Conservation (phyloP, 352 stramenopile species). For the Phytophthora citrophthora region DNA sequence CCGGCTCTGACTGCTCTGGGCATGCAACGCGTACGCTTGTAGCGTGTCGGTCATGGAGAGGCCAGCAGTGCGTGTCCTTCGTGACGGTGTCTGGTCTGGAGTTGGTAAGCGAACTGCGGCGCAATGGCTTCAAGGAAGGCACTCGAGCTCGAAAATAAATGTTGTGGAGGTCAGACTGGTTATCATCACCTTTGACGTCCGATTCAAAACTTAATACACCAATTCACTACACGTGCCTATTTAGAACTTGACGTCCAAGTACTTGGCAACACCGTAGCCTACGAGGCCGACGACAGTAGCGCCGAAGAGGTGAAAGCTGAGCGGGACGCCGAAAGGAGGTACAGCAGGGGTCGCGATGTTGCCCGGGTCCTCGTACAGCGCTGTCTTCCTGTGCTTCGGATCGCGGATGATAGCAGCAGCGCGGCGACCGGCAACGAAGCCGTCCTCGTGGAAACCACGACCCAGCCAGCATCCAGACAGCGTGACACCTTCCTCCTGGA, state of each 20-base stretch:
- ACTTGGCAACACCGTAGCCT: constrained; percentile 67
- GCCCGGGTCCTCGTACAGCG: constrained; percentile 83
- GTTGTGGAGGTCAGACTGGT: too few relatives aligned
- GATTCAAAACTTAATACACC: constrained; percentile 26
- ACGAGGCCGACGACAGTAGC: constrained; percentile 59
- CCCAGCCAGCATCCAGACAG: constrained; percentile 84
- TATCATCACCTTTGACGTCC: too few relatives aligned
- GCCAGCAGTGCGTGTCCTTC: constrained; percentile 1
- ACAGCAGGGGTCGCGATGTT: constrained; percentile 81
- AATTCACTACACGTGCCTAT: constrained; percentile 20
- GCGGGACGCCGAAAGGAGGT: constrained; percentile 72
- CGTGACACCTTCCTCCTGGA: constrained; percentile 84
- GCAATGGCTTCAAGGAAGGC: not conserved
- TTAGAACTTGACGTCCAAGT: constrained; percentile 60
- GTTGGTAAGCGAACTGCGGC: not conserved
- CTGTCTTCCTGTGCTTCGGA: constrained; percentile 70
- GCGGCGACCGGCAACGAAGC: constrained; percentile 81
- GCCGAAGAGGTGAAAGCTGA: constrained; percentile 68
- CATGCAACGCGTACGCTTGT: constrained; percentile 21
- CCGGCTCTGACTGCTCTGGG: not conserved
- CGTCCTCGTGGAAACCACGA: constrained; percentile 88
- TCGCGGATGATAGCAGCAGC: constrained; percentile 82
- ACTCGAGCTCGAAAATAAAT: too few relatives aligned
- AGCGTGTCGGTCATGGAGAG: constrained; percentile 13
- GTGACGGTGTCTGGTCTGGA: not conserved